These are phyloP conservation scores for Manihot esculenta DNA, from an alignment of 441 rosid genomes.

Conservation along the genomic window DNA sequence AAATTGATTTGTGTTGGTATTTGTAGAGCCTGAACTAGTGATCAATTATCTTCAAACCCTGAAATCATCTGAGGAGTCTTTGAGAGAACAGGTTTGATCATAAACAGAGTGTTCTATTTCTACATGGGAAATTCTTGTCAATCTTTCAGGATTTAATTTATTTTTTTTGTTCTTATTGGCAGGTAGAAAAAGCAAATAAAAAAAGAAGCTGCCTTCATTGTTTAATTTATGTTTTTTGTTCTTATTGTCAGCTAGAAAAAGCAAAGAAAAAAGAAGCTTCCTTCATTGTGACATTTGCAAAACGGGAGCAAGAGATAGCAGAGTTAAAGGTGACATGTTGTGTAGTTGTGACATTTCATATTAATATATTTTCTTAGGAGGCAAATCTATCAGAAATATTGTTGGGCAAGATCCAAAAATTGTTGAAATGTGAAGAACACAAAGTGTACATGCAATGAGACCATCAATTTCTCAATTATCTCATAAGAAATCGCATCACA, in stretches of 20 bases:
- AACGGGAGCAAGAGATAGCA: conserved; percentile 95
- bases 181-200: conserved; percentile 94
- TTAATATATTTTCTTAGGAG: neutral
- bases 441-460: neutral
- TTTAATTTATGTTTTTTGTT: conserved; percentile 63
- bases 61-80: conserved; percentile 78
- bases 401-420: too few relatives aligned
- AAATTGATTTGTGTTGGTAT: conserved; percentile 24
- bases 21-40: conserved; percentile 74
- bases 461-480: neutral
- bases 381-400: neutral
- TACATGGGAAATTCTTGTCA: conserved; percentile 9
- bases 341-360: neutral
- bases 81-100: conserved; percentile 78
- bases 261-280: conserved; percentile 99
- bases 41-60: conserved; percentile 74
- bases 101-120: conserved; percentile 6
- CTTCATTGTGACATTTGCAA: conserved; percentile 92
- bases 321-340: conserved; percentile 66
- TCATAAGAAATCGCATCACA: neutral
- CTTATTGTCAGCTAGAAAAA: conserved; percentile 69
- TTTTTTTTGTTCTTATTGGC: conserved; percentile 33
- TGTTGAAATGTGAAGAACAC: neutral
- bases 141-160: conserved; percentile 27
- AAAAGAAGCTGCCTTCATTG: conserved; percentile 98